These are phyloP conservation scores for Oryza rufipogon DNA, from an alignment of 176 grass and related monocot genomes.

Conservation along the genomic window DNA sequence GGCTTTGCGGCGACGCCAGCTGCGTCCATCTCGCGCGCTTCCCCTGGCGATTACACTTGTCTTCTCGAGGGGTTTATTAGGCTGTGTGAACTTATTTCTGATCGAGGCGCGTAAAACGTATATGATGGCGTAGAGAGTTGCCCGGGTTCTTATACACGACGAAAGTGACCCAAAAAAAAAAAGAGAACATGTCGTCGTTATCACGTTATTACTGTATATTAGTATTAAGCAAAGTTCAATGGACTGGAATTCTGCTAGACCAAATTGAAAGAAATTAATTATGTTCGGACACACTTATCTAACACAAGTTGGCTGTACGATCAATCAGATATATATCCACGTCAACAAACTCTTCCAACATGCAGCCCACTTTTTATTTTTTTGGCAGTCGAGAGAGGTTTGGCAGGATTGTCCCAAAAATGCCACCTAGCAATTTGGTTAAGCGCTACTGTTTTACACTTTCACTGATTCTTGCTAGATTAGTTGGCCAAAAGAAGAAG, in stretches of 20 bases:
- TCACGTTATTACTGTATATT: background rate
- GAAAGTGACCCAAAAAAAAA: background rate
- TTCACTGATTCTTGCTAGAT: background rate
- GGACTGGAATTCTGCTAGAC: background rate
- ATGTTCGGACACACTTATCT: background rate
- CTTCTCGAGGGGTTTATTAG: background rate
- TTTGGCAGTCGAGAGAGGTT: background rate
- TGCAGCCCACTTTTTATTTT: background rate
- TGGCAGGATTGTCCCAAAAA: background rate
- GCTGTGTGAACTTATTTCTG: background rate
- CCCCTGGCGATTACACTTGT: background rate
- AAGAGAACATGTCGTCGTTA: background rate
- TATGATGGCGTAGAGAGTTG: too few species aligned
- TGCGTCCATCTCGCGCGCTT: constrained; percentile 29
- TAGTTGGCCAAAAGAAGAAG: background rate
- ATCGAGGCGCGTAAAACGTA: too few species aligned
- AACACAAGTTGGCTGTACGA: background rate
- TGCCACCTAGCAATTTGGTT: background rate
- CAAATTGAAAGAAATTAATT: background rate
- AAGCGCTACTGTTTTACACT: background rate
- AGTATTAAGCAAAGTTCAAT: background rate
- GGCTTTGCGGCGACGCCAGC: constrained; percentile 14
- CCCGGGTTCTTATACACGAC: background rate
- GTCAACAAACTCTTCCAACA: background rate
- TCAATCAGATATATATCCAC: background rate